Base-by-base conservation (phyloP, 164 flowering plant species). In the Berberis thunbergii region DNA sequence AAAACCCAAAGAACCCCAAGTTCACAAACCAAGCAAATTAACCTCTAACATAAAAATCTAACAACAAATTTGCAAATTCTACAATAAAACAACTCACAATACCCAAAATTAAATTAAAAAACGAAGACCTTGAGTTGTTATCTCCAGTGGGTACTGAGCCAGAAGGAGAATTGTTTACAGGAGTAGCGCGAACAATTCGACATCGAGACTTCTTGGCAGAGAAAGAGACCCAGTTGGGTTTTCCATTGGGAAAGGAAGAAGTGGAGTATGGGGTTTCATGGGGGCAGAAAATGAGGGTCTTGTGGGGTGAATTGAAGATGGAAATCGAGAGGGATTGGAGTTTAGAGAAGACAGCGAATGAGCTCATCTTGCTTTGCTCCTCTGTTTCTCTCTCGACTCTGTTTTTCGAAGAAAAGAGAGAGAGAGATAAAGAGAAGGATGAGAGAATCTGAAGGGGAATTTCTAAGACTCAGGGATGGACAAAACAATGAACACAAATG, bases 101-200 rank as follows among this genome's bases (percentile, higher is more conserved):
- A 26, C 26, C 26, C 26, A 26, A 26, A 26, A 26, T 26, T 26
- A 26, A 26, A 26, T 26, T 26, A 53, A 11, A 62, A 46, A 45
- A 57, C 12, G 38, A n/a, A 7, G 54, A 79, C 84, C 80, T 79
- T 2, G 78, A 57, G 45, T 43, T 53, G 55, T 57, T 67, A 7
- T 80, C 87, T 10, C 61, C 70, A 6, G 76, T 39, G 39, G 74
- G 57, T 63, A 56, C 11, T 2, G 69, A 64, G 49, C 6, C 60
- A 50, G 77, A 71, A 9, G 26, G 26, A 26, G 70, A 41, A 46
- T 64, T 64, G 1, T 74, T 70, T 3, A 40, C 57, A 26, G 78
- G 48, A 57, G 67, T 26, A 57, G 45, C 67, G 57, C 72, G 72
- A 49, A 60, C 39, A 49, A 68, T 43, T 50, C 65, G 72, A 26